Base-by-base conservation (phyloP, 306 rosid species). In the Senna siamea region DNA sequence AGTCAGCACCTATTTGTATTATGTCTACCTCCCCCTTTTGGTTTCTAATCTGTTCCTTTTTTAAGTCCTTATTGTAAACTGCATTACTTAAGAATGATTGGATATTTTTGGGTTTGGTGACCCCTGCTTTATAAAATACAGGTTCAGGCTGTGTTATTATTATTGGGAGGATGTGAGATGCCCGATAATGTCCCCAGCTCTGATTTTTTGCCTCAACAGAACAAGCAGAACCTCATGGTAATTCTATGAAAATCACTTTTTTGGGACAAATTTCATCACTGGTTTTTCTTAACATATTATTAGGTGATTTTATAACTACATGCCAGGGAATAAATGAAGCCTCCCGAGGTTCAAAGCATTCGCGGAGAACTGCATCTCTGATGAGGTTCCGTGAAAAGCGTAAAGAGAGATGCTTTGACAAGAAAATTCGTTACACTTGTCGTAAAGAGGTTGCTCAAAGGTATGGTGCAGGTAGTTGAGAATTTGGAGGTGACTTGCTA, bases 371-470 rank as follows among this genome's bases (percentile, higher is more conserved):
- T 72, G 96, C 88, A 34, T 90, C 96, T 48, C 90, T 90, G 41
- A 84, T 86, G 66, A 88, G 96, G 85, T 90, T 88, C 70, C 90
- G 96, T 52, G 91, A 88, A 73, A 90, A 90, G 72, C 77, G 89
- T 56, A 90, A 90, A 68, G 93, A 88, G 73, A 86, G 96, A 79
- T 86, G 89, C 53, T 90, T 87, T 76, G 93, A 90, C 64, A 90
- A 87, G 88, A 90, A 87, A 86, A 84, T 90, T 38, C 80, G 90
- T 41, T 90, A 90, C 41, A 76, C 80, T 66, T 80, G 87, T 66
- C 90, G 96, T 19, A 86, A 87, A 72, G 96, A 87, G 79, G 90
- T 87, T 78, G 96, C 96, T 15, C 81, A 86, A 41, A 86, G 96
- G 96, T 90, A 69, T 72, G 80, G 72, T 53, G 30, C 19, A 51